Evolutionary conservation across 805 yeast genomes (phyloP), one percentile per base, ranked within the genome.

Genomic region (Kluyveromyces lactis): DNA sequence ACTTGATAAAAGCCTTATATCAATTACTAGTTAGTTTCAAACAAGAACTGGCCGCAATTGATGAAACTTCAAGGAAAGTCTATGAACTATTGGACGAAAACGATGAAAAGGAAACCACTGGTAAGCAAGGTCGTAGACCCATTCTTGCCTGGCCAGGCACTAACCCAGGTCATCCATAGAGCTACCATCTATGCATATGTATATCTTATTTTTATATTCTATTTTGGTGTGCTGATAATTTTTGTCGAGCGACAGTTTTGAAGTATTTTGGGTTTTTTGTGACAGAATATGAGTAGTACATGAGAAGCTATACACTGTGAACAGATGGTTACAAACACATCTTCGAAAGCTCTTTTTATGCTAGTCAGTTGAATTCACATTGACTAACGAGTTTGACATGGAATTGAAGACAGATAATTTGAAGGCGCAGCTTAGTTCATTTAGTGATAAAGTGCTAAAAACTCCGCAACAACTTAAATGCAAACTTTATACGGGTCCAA

Each of bases 91-190:
- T 45, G 18, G 49, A 44, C 34, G 36, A 42, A 18, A 53, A 49
- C 11, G 31, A 46, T 32, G 41, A 42, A 27, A 30, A 49, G 30
- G 42, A 40, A 40, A 31, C 51, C 29, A 53, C 51, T 1, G 47
- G 44, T n/a, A 46, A 47, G 28, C 42, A 44, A 34, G 38, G 36
- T 31, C 47, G 49, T 26, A 58, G 60, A 31, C 56, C 53, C 32
- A 64, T 68, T 26, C 47, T 60, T 30, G 73, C 85, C 1, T 79
- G 85, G 85, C 85, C 85, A 0, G 83, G 84, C 0, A 68, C 75
- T 11, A 71, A 78, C 47, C 83, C 76, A 48, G 81, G 81, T 0
- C 85, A 79, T 53, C 82, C 83, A 15, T 50, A 36, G 26, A 19
- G 13, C 12, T 8, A 30, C 13, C 12, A 15, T 26, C 17, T 13